Evolutionary conservation across 2,329 filamentous ascomycete genomes (phyloP).

Genomic region (Hymenoscyphus albidus): DNA sequence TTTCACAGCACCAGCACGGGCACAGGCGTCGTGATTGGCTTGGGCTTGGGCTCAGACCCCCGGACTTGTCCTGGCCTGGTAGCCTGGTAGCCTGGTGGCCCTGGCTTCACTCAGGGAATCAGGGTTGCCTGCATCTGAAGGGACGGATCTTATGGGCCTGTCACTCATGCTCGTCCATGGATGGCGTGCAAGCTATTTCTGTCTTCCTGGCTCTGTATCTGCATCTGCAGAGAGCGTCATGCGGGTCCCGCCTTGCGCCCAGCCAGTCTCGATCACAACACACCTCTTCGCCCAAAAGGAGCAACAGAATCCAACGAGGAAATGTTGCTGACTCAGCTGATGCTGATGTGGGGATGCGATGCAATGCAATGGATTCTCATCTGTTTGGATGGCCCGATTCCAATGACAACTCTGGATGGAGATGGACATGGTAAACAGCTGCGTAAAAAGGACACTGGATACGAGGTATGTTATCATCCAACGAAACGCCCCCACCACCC

Average conservation of each 20-base stretch:
- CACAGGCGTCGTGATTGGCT: background rate
- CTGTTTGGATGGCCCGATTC: background rate
- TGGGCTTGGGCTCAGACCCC: background rate
- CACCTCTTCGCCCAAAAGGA: background rate
- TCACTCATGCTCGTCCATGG: background rate
- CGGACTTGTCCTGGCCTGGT: background rate
- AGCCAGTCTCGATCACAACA: background rate
- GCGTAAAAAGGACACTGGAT: background rate
- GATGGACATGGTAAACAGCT: background rate
- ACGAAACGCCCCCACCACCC: background rate
- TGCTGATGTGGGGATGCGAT: background rate
- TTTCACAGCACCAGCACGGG: background rate
- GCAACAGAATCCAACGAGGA: background rate
- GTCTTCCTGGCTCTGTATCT: constrained; percentile 10
- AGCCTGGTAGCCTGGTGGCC: background rate
- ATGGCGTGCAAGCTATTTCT: constrained; percentile 11
- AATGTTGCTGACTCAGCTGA: background rate
- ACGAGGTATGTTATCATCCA: background rate
- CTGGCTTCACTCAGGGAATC: background rate
- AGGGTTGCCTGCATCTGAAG: background rate
- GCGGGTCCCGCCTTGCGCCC: background rate
- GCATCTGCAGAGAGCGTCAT: constrained; percentile 13
- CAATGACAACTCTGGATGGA: background rate
- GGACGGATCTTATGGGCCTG: constrained; percentile 5
- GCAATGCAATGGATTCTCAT: too few relatives aligned